These are phyloP conservation scores for Cryptomeria japonica DNA, from an alignment of 75 land plant species.

Conservation along the genomic window DNA sequence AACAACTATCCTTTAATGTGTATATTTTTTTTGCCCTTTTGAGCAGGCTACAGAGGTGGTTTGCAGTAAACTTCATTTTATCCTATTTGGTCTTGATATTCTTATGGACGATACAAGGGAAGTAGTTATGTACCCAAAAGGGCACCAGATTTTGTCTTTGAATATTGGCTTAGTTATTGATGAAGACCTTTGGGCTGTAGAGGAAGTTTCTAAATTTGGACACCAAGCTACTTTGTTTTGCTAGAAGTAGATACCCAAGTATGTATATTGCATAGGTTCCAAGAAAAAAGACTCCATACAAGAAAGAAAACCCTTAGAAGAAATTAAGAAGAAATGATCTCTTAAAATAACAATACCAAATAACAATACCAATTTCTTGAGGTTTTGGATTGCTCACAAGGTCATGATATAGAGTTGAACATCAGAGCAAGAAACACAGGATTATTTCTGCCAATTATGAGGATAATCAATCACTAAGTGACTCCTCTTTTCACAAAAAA, in stretches of 20 bases:
- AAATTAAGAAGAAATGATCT: neutral
- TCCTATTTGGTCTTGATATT: slow-evolving; percentile 51
- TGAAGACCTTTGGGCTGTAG: slow-evolving; percentile 27
- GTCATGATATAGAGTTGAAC: neutral
- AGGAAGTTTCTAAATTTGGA: slow-evolving; percentile 28
- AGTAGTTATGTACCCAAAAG: slow-evolving; percentile 33
- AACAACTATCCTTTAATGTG: neutral
- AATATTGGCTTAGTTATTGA: slow-evolving; percentile 26
- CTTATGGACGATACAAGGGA: slow-evolving; percentile 1
- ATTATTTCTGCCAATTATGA: slow-evolving; percentile 6
- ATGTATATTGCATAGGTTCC: neutral
- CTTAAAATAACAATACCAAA: no score
- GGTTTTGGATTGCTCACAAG: neutral
- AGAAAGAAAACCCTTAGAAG: neutral
- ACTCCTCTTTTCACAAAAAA: neutral
- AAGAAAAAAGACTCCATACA: neutral
- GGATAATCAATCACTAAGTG: neutral
- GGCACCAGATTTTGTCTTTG: slow-evolving; percentile 19
- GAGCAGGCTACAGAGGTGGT: slow-evolving; percentile 38
- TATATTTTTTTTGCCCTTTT: neutral
- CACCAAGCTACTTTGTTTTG: slow-evolving; percentile 6
- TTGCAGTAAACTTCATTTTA: slow-evolving; percentile 24
- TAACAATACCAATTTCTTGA: no score
- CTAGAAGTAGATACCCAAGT: slow-evolving; percentile 4
- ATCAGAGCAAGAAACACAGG: slow-evolving; percentile 1